A percentile compares a stretch with the other conserved stretches of the same genome.
Evolutionary conservation across 73 alveolate genomes (phyloP).

Genomic region (Tetrahymena borealis): DNA sequence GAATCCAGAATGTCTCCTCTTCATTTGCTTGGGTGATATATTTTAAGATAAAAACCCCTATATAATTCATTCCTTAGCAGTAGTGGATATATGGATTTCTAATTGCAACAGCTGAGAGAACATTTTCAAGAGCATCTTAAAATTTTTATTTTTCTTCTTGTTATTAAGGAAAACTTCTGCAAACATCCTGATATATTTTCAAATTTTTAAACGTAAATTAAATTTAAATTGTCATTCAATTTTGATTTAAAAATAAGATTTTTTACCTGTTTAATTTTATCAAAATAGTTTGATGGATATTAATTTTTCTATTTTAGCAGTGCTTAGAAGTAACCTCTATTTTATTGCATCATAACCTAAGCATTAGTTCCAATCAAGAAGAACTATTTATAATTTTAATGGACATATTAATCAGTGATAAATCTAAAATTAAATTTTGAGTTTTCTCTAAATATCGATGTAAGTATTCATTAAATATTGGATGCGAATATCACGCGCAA

Average conservation of each 20-base stretch:
- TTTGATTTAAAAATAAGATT: neutral
- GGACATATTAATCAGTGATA: too few relatives aligned
- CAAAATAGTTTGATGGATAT: neutral
- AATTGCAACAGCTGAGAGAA: neutral
- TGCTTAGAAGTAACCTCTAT: neutral
- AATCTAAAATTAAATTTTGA: too few relatives aligned
- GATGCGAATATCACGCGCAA: too few relatives aligned
- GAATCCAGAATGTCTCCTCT: neutral
- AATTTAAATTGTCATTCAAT: neutral
- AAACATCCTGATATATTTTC: neutral
- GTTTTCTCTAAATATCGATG: too few relatives aligned
- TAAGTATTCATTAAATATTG: too few relatives aligned
- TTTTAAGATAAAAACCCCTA: neutral
- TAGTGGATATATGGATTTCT: neutral
- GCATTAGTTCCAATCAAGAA: neutral
- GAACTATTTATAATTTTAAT: neutral
- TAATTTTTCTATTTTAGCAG: neutral
- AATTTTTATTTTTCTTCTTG: neutral
- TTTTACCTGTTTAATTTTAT: neutral
- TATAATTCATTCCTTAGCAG: neutral
- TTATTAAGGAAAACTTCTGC: neutral
- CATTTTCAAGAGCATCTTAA: neutral
- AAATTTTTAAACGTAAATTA: too few relatives aligned
- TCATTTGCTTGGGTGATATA: neutral
- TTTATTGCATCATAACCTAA: neutral